Base-by-base conservation (phyloP, 2,329 filamentous ascomycete species). In the Colletotrichum sp. region DNA sequence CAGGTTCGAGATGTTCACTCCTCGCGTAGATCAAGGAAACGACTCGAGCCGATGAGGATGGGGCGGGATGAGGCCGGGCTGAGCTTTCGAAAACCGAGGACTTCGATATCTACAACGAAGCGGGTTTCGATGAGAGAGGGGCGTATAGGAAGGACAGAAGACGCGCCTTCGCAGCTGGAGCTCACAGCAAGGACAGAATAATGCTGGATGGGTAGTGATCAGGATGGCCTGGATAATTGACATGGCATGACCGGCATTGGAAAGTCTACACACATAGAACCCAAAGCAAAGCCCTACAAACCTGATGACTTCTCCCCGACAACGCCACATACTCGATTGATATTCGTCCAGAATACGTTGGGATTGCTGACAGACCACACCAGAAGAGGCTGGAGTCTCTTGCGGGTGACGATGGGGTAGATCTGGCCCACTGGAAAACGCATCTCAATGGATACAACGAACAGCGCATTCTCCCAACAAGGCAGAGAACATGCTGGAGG, bases 21-120 rank as follows among this genome's bases (percentile, higher is more conserved):
- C 18, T n/a, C 2, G 9, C 38, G 18, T n/a, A 43, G 2, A 10
- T n/a, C 2, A 3, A 5, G 6, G 6, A 21, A 10, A 13, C 0
- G 0, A 48, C 6, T 48, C 6, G 10, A 5, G n/a, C 6, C 6
- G 43, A 3, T 3, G 10, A 3, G 10, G 5, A 48, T 21, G 10
- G 43, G 43, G 5, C 43, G 43, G 3, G 43, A 13, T 3, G 0
- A 21, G 18, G 43, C 43, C 6, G 10, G 10, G n/a, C 6, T 8
- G 3, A 48, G 43, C 3, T 13, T 48, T 21, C 16, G 0, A 21
- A 2, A 2, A 48, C 0, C 0, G 43, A 48, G 10, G 6, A 48
- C 18, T 48, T 48, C 4, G 43, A 48, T 21, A 7, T 21, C 3
- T 0, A 48, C 0, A 13, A 21, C n/a, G 43, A 4, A 48, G 10